A percentile compares a stretch with the other conserved stretches of the same genome.
Evolutionary conservation across 306 rosid genomes (phyloP).

Genomic region (Vigna reflexopilosa): DNA sequence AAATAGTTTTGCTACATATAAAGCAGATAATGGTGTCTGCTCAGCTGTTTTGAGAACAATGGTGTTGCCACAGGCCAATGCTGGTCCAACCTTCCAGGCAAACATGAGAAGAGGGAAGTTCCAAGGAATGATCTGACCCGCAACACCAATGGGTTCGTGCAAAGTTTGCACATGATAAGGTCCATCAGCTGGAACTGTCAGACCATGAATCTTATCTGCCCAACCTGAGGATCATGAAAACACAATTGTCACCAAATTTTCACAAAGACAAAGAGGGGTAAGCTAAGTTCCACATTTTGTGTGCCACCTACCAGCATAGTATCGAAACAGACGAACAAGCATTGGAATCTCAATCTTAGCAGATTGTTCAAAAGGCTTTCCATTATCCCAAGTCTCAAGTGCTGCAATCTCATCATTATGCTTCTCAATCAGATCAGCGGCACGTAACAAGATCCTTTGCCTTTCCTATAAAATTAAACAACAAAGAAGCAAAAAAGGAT

Average conservation of each 20-base stretch:
- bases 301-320: slow-evolving; percentile 74
- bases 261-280: background rate
- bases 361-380: slow-evolving; percentile 87
- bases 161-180: slow-evolving; percentile 74
- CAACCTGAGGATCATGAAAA: slow-evolving; percentile 63
- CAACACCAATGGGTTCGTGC: slow-evolving; percentile 97
- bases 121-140: slow-evolving; percentile 97
- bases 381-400: slow-evolving; percentile 96
- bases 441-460: slow-evolving; percentile 66
- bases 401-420: slow-evolving; percentile 78
- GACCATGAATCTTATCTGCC: slow-evolving; percentile 97
- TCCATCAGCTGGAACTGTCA: slow-evolving; percentile 89
- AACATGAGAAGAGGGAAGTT: slow-evolving; percentile 94
- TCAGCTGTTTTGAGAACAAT: slow-evolving; percentile 88
- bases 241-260: slow-evolving; percentile 16
- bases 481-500: background rate
- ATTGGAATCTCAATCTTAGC: slow-evolving; percentile 73
- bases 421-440: slow-evolving; percentile 83
- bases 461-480: slow-evolving; percentile 63
- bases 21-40: slow-evolving; percentile 93
- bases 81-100: slow-evolving; percentile 93
- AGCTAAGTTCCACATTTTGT: background rate
- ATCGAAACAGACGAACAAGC: slow-evolving; percentile 72
- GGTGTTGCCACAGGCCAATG: slow-evolving; percentile 91
- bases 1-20: slow-evolving; percentile 65